Evolutionary conservation across 2,329 filamentous ascomycete species (phyloP), one percentile per base, ranked within the genome.

Genomic region (Calonectria naviculata): DNA sequence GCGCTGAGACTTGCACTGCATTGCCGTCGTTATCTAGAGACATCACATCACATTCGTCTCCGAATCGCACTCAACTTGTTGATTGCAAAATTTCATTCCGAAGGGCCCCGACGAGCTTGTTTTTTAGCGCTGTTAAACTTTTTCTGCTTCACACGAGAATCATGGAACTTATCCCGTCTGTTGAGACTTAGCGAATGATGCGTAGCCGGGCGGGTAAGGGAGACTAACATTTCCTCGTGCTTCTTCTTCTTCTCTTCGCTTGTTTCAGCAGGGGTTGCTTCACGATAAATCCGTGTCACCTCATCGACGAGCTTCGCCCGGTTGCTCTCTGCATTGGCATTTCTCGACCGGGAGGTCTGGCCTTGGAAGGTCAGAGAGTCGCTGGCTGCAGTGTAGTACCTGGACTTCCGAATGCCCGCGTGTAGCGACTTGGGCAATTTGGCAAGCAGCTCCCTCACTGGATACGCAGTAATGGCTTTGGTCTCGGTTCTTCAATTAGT

Each of bases 401-500:
- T 88, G 3, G 88, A 91, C 28, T 79, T 74, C n/a, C 87, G 84
- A 34, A 91, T 74, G n/a, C 78, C 80, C 5, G 77, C 42, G 46
- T 88, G 87, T 38, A 91, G 71, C 19, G 88, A 72, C 66, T 83
- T 85, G 0, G 89, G 89, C 9, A 91, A 77, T 9, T 79, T 68
- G 5, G 80, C 78, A 8, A 84, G 74, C 15, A 91, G 81, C 26
- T 90, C 87, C 17, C 80, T 78, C 4, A 90, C 78, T 1, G 85
- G 73, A 84, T 89, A 91, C 15, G 81, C 83, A 0, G 89, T 90
- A 54, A 86, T 88, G 26, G 89, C 89, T 74, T 91, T 91, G 62
- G 85, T 88, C 80, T 91, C 89, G 0, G 89, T 91, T 71, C 89
- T 91, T 74, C n/a, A 42, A 47, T 36, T 31, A 24, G 86, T 88